A percentile compares a stretch with the other conserved stretches of the same genome.
phyloP scores from a whole-genome alignment of 306 rosid species.

The Vigna hirtella region DNA sequence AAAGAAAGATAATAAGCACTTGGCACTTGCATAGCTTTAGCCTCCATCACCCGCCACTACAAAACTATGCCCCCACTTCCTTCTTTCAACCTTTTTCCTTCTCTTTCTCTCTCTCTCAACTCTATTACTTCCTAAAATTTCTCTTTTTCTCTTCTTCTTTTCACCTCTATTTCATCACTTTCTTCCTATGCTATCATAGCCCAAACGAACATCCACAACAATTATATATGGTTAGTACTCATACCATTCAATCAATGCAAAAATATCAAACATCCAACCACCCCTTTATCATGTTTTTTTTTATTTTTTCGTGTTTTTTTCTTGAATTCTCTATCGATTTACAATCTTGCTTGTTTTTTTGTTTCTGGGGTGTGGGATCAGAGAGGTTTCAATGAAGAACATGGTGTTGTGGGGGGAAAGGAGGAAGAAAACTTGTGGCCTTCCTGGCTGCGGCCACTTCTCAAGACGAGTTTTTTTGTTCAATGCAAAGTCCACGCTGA shows the following conservation, averaged over 20 bases:
- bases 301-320: background rate
- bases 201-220: too few relatives aligned
- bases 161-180: conserved; percentile 21
- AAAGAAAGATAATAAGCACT: conserved; percentile 45
- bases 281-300: conserved; percentile 3
- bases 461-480: conserved; percentile 65
- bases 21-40: conserved; percentile 20
- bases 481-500: conserved; percentile 71
- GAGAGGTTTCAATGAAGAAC: conserved; percentile 42
- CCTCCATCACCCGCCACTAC: conserved; percentile 63
- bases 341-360: background rate
- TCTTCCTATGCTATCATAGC: conserved; percentile 22
- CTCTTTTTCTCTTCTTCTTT: conserved; percentile 38
- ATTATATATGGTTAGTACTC: conserved; percentile 56
- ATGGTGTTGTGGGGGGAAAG: background rate
- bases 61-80: conserved; percentile 47
- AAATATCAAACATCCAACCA: conserved; percentile 32
- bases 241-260: conserved; percentile 22
- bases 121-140: conserved; percentile 30
- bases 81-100: conserved; percentile 24
- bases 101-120: conserved; percentile 29
- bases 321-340: conserved; percentile 8
- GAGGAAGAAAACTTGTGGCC: conserved; percentile 64
- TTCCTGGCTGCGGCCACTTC: conserved; percentile 71
- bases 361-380: conserved; percentile 36